A percentile compares a stretch with the other conserved stretches of the same genome.
Conservation (phyloP, 176 grass and related monocot species). For the Dendrocalamus sinicus region DNA sequence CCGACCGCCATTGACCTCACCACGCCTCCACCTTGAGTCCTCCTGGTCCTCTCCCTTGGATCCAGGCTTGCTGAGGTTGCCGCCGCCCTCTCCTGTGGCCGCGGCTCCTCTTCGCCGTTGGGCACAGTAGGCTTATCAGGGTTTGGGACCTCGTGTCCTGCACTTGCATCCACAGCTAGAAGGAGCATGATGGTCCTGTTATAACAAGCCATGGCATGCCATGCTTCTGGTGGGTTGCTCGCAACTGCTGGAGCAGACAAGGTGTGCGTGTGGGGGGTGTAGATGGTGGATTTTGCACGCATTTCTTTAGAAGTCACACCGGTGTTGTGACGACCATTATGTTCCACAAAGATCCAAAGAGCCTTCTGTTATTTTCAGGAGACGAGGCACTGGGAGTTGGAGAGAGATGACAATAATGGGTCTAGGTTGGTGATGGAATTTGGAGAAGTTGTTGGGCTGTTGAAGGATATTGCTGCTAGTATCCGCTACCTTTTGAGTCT, state of each 20-base stretch:
- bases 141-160: slow-evolving; percentile 83
- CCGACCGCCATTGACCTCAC: too few relatives aligned
- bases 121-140: slow-evolving; percentile 75
- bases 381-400: too few relatives aligned
- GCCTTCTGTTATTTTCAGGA: slow-evolving; percentile 48
- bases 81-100: too few relatives aligned
- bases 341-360: slow-evolving; percentile 84
- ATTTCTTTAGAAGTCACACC: slow-evolving; percentile 90
- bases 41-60: too few relatives aligned
- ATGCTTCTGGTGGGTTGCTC: slow-evolving; percentile 93
- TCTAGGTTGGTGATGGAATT: too few relatives aligned
- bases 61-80: too few relatives aligned
- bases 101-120: slow-evolving; percentile 66
- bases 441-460: too few relatives aligned
- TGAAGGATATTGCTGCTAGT: too few relatives aligned
- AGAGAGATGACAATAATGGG: too few relatives aligned
- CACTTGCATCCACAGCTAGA: slow-evolving; percentile 88
- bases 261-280: slow-evolving; percentile 91
- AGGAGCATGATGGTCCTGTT: slow-evolving; percentile 95
- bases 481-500: too few relatives aligned
- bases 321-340: slow-evolving; percentile 78
- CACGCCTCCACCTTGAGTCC: too few relatives aligned
- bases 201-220: slow-evolving; percentile 80
- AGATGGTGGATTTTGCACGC: slow-evolving; percentile 93
- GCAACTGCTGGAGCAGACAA: slow-evolving; percentile 87